phyloP scores from a whole-genome alignment of 1,139 yeast genomes.

The Yamadazyma sp. region DNA sequence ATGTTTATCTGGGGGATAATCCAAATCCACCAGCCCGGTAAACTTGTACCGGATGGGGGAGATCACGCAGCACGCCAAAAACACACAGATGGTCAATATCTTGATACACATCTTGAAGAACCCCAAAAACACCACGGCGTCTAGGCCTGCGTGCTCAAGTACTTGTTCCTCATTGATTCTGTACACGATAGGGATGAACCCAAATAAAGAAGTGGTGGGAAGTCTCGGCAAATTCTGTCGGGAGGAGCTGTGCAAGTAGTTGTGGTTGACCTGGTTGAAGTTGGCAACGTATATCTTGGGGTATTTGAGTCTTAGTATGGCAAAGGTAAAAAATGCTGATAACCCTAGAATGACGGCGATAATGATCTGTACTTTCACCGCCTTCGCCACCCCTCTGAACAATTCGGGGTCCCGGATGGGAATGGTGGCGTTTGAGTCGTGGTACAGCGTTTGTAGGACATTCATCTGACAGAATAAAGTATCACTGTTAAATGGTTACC shows the following conservation, averaged over 20 bases:
- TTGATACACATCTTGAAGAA: constrained; percentile 78
- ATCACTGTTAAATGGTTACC: too few relatives aligned
- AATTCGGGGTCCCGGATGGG: constrained; percentile 17
- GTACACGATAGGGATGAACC: constrained; percentile 75
- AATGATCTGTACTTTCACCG: constrained; percentile 52
- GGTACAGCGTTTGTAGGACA: not conserved
- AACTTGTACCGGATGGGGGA: constrained; percentile 73
- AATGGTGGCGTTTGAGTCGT: constrained; percentile 6
- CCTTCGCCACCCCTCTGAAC: constrained; percentile 33
- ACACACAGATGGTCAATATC: constrained; percentile 54
- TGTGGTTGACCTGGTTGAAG: constrained; percentile 43
- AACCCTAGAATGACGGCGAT: constrained; percentile 66
- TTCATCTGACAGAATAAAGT: constrained; percentile 1
- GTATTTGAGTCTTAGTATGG: constrained; percentile 62
- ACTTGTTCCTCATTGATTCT: constrained; percentile 72
- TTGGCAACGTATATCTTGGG: constrained; percentile 70
- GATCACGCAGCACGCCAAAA: constrained; percentile 64
- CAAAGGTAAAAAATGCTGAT: constrained; percentile 63
- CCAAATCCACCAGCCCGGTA: constrained; percentile 66
- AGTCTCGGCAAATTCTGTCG: constrained; percentile 38
- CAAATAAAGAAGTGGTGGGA: constrained; percentile 54
- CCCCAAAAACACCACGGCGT: constrained; percentile 83
- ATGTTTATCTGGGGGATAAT: constrained; percentile 47
- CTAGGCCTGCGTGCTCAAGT: constrained; percentile 87
- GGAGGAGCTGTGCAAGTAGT: constrained; percentile 45